Percentiles rank a stretch among this genome's conserved stretches.
Evolutionary conservation across 805 yeast genomes (phyloP).

Genomic region (Suhomyces vadensis): DNA sequence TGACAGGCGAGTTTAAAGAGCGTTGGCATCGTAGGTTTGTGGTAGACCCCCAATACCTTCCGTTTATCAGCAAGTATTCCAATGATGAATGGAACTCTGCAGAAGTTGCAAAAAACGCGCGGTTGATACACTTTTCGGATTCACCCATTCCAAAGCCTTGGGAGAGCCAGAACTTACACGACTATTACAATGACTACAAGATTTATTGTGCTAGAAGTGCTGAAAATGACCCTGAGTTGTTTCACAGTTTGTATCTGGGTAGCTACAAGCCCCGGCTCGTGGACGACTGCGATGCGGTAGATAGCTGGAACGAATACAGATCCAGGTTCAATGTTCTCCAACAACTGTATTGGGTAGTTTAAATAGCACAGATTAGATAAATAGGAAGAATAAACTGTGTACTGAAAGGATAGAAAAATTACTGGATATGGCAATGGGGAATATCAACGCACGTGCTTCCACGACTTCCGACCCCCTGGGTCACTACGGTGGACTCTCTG

Average conservation of each 20-base stretch:
- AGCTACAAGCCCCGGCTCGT: constrained; percentile 27
- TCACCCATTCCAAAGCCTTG: constrained; percentile 70
- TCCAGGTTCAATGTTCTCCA: not conserved
- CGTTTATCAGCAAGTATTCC: constrained; percentile 20
- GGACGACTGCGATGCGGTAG: constrained; percentile 31
- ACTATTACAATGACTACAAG: constrained; percentile 25
- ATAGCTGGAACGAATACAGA: constrained; percentile 21
- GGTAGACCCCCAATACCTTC: constrained; percentile 47
- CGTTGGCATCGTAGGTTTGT: constrained; percentile 40
- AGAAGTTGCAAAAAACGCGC: constrained; percentile 29
- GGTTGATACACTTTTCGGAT: constrained; percentile 64
- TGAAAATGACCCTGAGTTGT: constrained; percentile 16
- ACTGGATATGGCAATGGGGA: too few relatives aligned
- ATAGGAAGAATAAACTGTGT: too few relatives aligned
- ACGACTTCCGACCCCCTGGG: too few relatives aligned
- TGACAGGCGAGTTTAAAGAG: constrained; percentile 50
- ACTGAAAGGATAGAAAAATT: too few relatives aligned
- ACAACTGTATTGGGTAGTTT: constrained; percentile 2
- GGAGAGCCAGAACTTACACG: constrained; percentile 31
- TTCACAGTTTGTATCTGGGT: constrained; percentile 17
- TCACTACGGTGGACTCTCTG: too few relatives aligned
- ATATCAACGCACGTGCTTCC: too few relatives aligned
- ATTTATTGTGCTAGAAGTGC: constrained; percentile 25
- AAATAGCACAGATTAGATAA: not conserved
- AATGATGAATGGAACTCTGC: constrained; percentile 36